Evolutionary conservation across 208 protist species (phyloP), one percentile per base, ranked within the genome.

Genomic region (Leishmania guyanensis): DNA sequence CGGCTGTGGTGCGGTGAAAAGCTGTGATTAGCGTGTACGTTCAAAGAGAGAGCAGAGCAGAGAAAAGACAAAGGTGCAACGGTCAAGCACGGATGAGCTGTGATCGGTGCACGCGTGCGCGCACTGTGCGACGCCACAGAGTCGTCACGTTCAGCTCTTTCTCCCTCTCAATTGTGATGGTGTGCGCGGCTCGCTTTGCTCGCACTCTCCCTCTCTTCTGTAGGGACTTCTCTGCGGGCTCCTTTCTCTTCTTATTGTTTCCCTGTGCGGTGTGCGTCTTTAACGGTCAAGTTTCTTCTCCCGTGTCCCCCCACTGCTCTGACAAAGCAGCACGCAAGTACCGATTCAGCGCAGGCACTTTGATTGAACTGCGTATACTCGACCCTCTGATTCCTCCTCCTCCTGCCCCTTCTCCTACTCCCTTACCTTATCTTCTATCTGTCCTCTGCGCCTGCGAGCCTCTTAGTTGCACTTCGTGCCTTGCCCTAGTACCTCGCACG

Each of bases 221-320:
- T 46, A 46, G 43, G 43, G 43, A 46, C 43, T 46, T 46, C 43
- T 46, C 43, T 46, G 43, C 43, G 4, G 43, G 43, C 2, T 46
- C 43, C 43, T 46, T 43, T 78, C 5, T 51, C 20, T 48, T 60
- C 50, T 22, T 22, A 46, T 43, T 78, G 54, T 76, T 79, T 79
- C 53, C 14, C 62, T 83, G 75, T 69, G 60, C 77, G 50, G 0
- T 66, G 81, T 73, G 69, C 64, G 33, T 20, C 53, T 56, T 56
- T 20, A 56, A 56, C 16, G 3, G 53, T 20, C 53, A 56, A 56
- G 26, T 2, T 14, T 64, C 26, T 29, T 22, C 26, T 64, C 26
- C 58, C 58, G 26, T n/a, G 12, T 6, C 9, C 26, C 26, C 26
- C 58, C 6, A 9, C 12, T 16, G 8, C 58, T 29, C 58, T 29